Evolutionary conservation across 2,329 filamentous ascomycete species (phyloP).

Genomic region (Penicillium sp.): DNA sequence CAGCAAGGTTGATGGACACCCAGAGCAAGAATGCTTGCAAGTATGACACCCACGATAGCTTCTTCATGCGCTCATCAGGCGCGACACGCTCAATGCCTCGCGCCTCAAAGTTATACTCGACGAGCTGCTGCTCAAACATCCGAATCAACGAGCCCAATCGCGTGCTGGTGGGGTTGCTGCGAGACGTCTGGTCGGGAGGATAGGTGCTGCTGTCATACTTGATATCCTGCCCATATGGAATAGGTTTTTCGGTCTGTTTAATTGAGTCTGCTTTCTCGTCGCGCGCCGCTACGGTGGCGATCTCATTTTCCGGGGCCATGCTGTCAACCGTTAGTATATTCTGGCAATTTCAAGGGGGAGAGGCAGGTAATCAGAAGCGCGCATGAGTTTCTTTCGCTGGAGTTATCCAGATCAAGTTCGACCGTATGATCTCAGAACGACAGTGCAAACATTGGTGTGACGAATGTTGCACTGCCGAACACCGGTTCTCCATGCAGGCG

Average conservation of each 20-base stretch:
- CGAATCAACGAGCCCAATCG: constrained; percentile 36
- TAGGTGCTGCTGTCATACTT: constrained; percentile 22
- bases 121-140: constrained; percentile 44
- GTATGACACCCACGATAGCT: constrained; percentile 56
- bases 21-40: constrained; percentile 62
- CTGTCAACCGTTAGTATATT: constrained; percentile 32
- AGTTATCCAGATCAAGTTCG: constrained; percentile 52
- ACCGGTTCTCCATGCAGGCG: constrained; percentile 48
- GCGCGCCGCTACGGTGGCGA: constrained; percentile 32
- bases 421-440: constrained; percentile 51
- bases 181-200: constrained; percentile 14
- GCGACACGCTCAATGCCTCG: constrained; percentile 65
- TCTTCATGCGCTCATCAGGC: constrained; percentile 58
- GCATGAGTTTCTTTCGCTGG: constrained; percentile 51
- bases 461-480: constrained; percentile 32
- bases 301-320: constrained; percentile 37
- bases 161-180: constrained; percentile 23
- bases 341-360: not conserved
- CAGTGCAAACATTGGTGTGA: constrained; percentile 11
- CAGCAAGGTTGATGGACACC: constrained; percentile 66
- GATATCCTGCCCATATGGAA: constrained; percentile 12
- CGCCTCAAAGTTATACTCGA: constrained; percentile 57
- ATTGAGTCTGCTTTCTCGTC: constrained; percentile 27
- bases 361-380: constrained; percentile 29
- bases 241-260: constrained; percentile 14